Base-by-base conservation (phyloP, 768 basidiomycete species). In the Suillus variegatus region DNA sequence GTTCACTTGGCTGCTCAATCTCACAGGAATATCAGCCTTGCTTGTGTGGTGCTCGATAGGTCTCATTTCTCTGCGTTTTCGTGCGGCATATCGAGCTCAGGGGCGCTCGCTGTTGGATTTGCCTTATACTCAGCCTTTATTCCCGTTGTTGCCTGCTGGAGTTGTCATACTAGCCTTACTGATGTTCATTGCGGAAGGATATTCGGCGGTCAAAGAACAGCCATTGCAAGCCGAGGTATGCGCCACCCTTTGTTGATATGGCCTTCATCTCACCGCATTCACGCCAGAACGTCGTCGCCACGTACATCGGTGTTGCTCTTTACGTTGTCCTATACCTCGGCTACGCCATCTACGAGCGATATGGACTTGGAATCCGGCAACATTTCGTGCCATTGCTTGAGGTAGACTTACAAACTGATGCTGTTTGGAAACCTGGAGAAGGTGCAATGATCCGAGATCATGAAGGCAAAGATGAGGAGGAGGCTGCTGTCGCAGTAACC, bases 41-140 rank as follows among this genome's bases (percentile, higher is more conserved):
- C 82, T 91, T 65, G 87, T 88, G 49, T 91, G 90, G 89, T 84
- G 82, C 32, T 82, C 84, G 36, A 86, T 89, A 65, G 83, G 82
- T 10, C 20, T 79, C 40, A 86, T 85, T 41, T 85, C 83, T 6
- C 71, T 90, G 43, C 85, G 88, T 38, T 91, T 92, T 79, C 83
- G 88, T 28, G 69, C 72, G n/a, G 89, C 87, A 4, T 90, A 86
- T 79, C 74, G 71, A 52, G 82, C 81, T 0, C 87, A 87, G 58
- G 84, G 84, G 22, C 80, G 84, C 64, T 70, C 75, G 1, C 74
- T 87, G 10, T 74, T 76, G 2, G 88, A 89, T 71, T 75, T 89
- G 20, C 88, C 88, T 0, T 90, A 87, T 74, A 74, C 67, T 3
- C 86, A 88, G 61, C 85, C 86, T 6, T 65, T 86, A 52, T 86